These are phyloP conservation scores for Pestalotiopsis sp. DNA, from an alignment of 2,329 filamentous ascomycete genomes.

Conservation along the genomic window DNA sequence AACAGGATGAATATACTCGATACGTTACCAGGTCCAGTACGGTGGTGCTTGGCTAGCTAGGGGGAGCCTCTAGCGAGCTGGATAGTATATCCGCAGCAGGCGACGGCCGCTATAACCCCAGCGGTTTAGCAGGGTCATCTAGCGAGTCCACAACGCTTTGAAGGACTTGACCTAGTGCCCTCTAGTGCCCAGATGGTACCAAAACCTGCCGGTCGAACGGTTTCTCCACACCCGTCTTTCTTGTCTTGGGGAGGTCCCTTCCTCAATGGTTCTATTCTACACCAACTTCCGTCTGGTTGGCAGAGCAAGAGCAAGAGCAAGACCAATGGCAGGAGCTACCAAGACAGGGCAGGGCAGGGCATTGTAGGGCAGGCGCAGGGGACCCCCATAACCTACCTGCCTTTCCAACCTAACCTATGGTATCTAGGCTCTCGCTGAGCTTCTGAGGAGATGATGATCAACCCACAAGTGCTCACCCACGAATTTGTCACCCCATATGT, in stretches of 20 bases:
- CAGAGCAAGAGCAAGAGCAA: neutral
- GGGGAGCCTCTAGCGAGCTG: neutral
- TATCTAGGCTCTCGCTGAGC: neutral
- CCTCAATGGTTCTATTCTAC: neutral
- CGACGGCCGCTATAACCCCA: neutral
- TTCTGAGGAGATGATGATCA: neutral
- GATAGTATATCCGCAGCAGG: neutral
- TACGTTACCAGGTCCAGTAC: neutral
- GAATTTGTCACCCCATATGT: neutral
- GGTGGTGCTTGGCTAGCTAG: neutral
- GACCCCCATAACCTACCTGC: no score
- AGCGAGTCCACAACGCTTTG: neutral
- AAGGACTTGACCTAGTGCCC: neutral
- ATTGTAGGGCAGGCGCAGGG: no score
- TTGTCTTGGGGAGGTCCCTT: neutral
- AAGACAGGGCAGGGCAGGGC: no score
- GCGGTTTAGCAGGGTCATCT: neutral
- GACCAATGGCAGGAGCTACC: no score
- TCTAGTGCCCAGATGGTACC: neutral
- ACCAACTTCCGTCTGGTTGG: neutral
- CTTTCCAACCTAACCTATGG: no score
- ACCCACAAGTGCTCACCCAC: neutral
- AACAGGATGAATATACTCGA: neutral
- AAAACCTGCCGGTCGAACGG: neutral
- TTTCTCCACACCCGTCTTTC: slow-evolving; percentile 6